Evolutionary conservation across 2,329 filamentous ascomycete species (phyloP), one percentile per base, ranked within the genome.

Genomic region (Arthrinium puccinioides): DNA sequence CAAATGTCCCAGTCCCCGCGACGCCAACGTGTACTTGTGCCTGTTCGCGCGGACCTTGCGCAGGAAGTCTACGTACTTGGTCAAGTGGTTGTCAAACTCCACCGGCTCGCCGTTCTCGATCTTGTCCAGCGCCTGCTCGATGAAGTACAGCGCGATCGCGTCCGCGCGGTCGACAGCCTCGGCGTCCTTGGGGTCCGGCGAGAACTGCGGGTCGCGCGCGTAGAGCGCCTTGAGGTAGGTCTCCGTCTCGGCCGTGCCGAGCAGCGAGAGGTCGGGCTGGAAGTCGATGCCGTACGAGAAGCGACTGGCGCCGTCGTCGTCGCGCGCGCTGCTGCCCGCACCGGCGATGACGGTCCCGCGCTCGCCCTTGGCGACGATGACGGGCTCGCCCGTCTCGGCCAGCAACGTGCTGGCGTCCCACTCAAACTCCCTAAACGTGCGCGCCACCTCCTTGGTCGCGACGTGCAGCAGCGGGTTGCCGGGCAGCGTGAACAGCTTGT

Each of bases 281-380:
- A 35, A 35, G 23, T 35, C 32, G 9, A 35, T 35, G 23, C 32
- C 32, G 32, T 35, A 35, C 32, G 32, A 35, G 32, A 35, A 25
- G 21, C 32, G 32, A 7, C 21, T 25, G 21, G 32, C 32, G 21
- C 32, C 32, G 23, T 35, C 32, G 14, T 27, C 32, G 14, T 21
- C 32, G 9, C 23, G 23, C 6, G 9, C 15, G 11, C 16, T 19
- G 23, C 14, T 25, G 6, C 16, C 32, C 5, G 23, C 32, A 5
- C 32, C 32, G 5, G 32, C 21, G 6, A 35, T 25, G 15, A 35
- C 23, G 6, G 32, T 35, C 6, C 23, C 23, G 15, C 32, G 32
- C 32, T 35, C 32, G 32, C 32, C 32, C 23, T 16, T 11, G 11
- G 32, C 32, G 9, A 35, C 23, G 5, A 35, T 25, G 11, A 25